Evolutionary conservation across 2,329 filamentous ascomycete genomes (phyloP).

Genomic region (Trichoderma afroharzianum): DNA sequence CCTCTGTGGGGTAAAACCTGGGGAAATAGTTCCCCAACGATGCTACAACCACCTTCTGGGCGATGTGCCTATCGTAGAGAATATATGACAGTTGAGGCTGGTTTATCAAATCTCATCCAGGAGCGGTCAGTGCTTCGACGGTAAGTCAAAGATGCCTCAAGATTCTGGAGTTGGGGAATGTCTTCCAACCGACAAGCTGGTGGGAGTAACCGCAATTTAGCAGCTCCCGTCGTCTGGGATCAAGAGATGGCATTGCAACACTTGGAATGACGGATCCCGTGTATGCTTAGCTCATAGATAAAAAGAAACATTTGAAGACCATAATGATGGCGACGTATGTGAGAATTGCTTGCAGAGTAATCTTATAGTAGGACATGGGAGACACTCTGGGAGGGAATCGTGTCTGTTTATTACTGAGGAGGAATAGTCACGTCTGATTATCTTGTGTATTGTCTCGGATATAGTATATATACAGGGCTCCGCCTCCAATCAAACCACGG

Average conservation of each 20-base stretch:
- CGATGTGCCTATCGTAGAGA: neutral
- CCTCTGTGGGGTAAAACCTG: neutral
- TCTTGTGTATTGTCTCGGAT: neutral
- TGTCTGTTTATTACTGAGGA: neutral
- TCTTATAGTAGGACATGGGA: neutral
- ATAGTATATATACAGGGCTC: neutral
- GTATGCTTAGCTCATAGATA: neutral
- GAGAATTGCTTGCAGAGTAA: neutral
- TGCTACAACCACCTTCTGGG: neutral
- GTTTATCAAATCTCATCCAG: neutral
- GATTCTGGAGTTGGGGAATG: neutral
- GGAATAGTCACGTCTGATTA: neutral
- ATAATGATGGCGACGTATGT: neutral
- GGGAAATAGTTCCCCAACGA: neutral
- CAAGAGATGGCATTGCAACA: neutral
- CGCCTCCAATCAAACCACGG: neutral
- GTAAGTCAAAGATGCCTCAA: neutral
- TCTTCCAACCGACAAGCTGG: neutral
- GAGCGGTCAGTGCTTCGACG: neutral
- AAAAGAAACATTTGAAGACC: neutral
- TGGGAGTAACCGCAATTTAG: neutral
- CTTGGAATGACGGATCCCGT: neutral
- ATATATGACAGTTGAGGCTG: neutral
- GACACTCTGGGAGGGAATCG: neutral
- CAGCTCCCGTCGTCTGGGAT: neutral